Conservation (phyloP, 1,284 basidiomycete genomes). For the Polyporus tsugae region DNA sequence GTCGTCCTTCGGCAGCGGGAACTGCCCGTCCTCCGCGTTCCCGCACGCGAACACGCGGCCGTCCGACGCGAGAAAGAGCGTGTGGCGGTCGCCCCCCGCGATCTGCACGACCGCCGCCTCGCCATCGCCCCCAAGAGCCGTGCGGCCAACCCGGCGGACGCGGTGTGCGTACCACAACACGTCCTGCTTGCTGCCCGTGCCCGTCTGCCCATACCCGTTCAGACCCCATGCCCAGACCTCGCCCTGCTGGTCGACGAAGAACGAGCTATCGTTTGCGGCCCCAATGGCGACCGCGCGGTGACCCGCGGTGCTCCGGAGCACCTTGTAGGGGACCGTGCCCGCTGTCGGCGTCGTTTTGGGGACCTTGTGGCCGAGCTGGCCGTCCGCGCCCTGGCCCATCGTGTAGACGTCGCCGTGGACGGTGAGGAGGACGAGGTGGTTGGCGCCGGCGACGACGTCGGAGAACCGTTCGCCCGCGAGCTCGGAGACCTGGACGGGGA, state of each 20-base stretch:
- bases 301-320: slow-evolving; percentile 69
- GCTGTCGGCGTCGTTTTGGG: slow-evolving; percentile 86
- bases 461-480: slow-evolving; percentile 43
- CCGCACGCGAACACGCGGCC: slow-evolving; percentile 89
- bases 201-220: slow-evolving; percentile 79
- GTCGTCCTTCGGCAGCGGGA: slow-evolving; percentile 75
- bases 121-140: slow-evolving; percentile 61
- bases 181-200: slow-evolving; percentile 57
- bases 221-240: slow-evolving; percentile 92
- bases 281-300: slow-evolving; percentile 82
- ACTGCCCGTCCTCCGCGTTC: slow-evolving; percentile 78
- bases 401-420: slow-evolving; percentile 85
- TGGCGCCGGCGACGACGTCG: slow-evolving; percentile 79
- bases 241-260: slow-evolving; percentile 85
- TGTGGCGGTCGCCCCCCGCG: slow-evolving; percentile 84
- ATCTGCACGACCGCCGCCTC: slow-evolving; percentile 79
- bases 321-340: slow-evolving; percentile 85
- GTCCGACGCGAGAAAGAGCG: slow-evolving; percentile 83
- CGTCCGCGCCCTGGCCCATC: slow-evolving; percentile 89
- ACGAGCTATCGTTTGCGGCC: slow-evolving; percentile 85
- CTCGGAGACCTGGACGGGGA: slow-evolving; percentile 75
- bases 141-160: slow-evolving; percentile 71
- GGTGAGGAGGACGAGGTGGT: slow-evolving; percentile 89
- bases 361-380: slow-evolving; percentile 87
- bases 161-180: slow-evolving; percentile 74